Base-by-base conservation (phyloP, 495 filamentous ascomycete genomes). In the Diplogelasinospora grovesii region DNA sequence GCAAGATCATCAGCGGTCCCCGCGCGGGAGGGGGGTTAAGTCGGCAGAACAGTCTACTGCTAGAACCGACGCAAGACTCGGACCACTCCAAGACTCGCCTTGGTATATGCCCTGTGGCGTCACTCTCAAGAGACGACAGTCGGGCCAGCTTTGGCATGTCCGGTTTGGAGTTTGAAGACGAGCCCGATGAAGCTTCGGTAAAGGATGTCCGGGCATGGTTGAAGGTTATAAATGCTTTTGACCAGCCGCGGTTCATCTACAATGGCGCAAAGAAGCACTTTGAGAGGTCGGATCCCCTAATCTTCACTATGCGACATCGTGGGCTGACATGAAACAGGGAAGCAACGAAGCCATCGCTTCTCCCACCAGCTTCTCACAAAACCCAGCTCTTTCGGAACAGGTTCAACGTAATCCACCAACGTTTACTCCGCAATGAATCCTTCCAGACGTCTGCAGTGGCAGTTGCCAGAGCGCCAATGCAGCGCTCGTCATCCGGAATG, bases 181-280 rank as follows among this genome's bases (percentile, higher is more conserved):
- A 79, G 22, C 53, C 53, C 3, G 83, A 87, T 15, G 71, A 78
- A 5, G 73, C 79, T 7, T 46, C 65, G 0, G 42, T 68, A 8
- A 70, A 68, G 14, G 80, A 93, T 52, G 75, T 82, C 0, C 72
- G 87, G 41, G 73, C 72, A 37, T 94, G 86, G 86, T 59, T 93
- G 13, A 88, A 83, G 52, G 71, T 89, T 3, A 68, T 90, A 22
- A 71, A 72, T 30, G 86, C 89, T 8, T 90, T 83, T 60, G 79
- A 88, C n/a, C 86, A 93, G 60, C 93, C 93, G 27, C 78, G 86
- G 26, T 66, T 90, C 49, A 64, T 79, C 16, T 98, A 95, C 59
- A 95, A 95, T 53, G 72, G 79, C 15, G 71, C 73, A 15, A 94
- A 93, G 67, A 95, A 90, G 55, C 83, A 94, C 53, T 97, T 98